Conservation (phyloP, 2,329 filamentous ascomycete genomes). For the Huntiella abstrusa region DNA sequence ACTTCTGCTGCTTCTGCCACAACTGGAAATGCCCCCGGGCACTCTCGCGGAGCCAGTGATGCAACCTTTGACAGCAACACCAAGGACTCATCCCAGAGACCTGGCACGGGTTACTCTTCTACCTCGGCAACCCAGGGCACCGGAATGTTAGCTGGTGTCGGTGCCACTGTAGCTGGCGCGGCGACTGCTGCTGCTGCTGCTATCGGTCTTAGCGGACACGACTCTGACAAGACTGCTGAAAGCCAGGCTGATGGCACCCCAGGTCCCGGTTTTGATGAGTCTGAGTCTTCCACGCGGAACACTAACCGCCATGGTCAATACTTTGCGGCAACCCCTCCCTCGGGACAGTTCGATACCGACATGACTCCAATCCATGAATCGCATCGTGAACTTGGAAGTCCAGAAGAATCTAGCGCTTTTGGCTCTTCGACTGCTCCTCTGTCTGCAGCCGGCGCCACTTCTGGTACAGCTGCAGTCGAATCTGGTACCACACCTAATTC, state of each 20-base stretch:
- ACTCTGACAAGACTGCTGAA: neutral
- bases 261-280: no score
- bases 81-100: neutral
- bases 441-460: neutral
- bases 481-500: no score
- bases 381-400: no score
- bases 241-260: no score
- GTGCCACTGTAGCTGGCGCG: constrained; percentile 11
- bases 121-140: neutral
- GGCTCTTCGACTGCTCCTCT: no score
- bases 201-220: constrained; percentile 4
- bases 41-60: neutral
- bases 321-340: no score
- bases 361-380: no score
- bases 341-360: no score
- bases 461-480: neutral
- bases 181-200: constrained; percentile 9
- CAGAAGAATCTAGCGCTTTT: no score
- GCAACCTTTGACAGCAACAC: neutral
- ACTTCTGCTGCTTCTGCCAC: neutral
- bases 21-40: neutral
- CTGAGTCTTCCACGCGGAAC: no score
- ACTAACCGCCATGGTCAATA: no score
- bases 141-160: constrained; percentile 7
- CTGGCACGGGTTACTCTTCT: neutral